Evolutionary conservation across 2,329 filamentous ascomycete species (phyloP).

Genomic region (Orbilia javanica): DNA sequence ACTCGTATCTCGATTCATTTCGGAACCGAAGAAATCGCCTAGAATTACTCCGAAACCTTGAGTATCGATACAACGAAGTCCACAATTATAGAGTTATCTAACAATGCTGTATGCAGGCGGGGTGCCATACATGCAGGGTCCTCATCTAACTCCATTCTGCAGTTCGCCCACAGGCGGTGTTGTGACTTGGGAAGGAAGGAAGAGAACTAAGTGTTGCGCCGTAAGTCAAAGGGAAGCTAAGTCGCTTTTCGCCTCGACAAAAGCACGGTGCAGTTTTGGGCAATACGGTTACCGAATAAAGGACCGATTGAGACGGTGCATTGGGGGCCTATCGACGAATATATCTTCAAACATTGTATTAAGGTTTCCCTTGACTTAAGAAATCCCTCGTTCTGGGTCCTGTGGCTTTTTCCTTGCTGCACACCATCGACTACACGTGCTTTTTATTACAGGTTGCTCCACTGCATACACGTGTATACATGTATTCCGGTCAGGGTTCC

Average conservation of each 20-base stretch:
- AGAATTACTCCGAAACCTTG: slow-evolving; percentile 27
- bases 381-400: slow-evolving; percentile 11
- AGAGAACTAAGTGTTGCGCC: slow-evolving; percentile 20
- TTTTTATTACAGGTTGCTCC: slow-evolving; percentile 8
- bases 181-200: slow-evolving; percentile 26
- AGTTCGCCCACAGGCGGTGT: slow-evolving; percentile 1
- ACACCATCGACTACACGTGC: slow-evolving; percentile 15
- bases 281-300: slow-evolving; percentile 8
- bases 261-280: background rate
- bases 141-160: slow-evolving; percentile 15
- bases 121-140: slow-evolving; percentile 8
- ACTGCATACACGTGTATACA: background rate
- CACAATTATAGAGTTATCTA: background rate
- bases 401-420: slow-evolving; percentile 19
- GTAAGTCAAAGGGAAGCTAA: slow-evolving; percentile 2
- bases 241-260: background rate
- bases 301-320: slow-evolving; percentile 17
- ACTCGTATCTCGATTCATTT: background rate
- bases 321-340: background rate
- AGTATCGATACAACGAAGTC: slow-evolving; percentile 12
- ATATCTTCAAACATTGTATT: slow-evolving; percentile 8
- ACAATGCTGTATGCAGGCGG: slow-evolving; percentile 7
- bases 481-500: background rate
- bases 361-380: slow-evolving; percentile 17
- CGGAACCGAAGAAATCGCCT: slow-evolving; percentile 18